A percentile compares a stretch with the other conserved stretches of the same genome.
Conservation (phyloP, 228 moss, liverwort and hornwort species). For the Sphagnum magellanicum region DNA sequence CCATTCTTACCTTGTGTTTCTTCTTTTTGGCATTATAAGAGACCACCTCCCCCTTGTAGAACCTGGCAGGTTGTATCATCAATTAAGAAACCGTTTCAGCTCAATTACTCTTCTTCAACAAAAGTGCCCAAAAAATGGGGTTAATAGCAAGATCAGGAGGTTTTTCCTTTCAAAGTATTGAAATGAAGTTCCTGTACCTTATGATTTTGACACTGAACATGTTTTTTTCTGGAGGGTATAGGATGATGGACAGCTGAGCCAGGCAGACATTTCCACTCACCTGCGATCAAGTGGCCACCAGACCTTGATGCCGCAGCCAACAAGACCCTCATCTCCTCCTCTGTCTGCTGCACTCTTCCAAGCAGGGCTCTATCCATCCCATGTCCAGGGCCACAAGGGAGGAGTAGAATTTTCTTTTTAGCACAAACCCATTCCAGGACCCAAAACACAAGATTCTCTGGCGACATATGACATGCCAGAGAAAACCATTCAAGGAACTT, state of each 20-base stretch:
- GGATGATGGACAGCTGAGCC: background rate
- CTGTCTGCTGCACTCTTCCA: conserved; percentile 41
- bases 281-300: conserved; percentile 86
- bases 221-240: no score
- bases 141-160: background rate
- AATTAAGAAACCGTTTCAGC: background rate
- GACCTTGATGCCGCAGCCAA: conserved; percentile 80
- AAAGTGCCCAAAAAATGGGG: background rate
- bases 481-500: no score
- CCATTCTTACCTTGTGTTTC: conserved; percentile 36
- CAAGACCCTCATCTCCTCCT: conserved; percentile 55
- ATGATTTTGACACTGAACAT: no score
- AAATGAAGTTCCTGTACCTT: background rate
- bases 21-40: conserved; percentile 38
- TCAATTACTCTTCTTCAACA: background rate
- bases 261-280: conserved; percentile 8
- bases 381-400: no score
- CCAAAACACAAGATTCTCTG: no score
- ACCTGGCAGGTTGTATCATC: conserved; percentile 13
- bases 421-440: no score
- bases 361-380: conserved; percentile 26
- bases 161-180: no score
- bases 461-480: no score
- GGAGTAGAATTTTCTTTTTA: no score
- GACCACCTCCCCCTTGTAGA: conserved; percentile 31